phyloP scores from a whole-genome alignment of 2,329 filamentous ascomycete genomes.

The Ceratocystis papillata region DNA sequence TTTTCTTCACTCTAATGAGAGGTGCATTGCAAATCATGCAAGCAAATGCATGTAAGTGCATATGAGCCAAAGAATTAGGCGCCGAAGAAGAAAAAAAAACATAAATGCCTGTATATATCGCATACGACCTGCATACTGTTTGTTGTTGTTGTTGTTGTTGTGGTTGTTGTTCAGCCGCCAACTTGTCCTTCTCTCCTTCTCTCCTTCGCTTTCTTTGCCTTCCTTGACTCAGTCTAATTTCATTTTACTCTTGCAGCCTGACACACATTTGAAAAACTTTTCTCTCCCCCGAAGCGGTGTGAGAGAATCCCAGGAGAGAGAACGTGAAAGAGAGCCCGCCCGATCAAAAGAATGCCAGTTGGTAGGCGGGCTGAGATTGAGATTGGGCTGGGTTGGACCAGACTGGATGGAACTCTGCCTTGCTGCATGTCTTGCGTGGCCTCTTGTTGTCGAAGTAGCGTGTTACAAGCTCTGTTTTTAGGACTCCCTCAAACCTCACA shows the following conservation, averaged over 20 bases:
- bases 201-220: not conserved
- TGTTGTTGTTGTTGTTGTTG: not conserved
- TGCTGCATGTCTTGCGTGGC: not conserved
- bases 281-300: not conserved
- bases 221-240: slow-evolving; percentile 1
- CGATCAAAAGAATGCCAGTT: no score
- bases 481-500: not conserved
- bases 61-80: not conserved
- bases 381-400: no score
- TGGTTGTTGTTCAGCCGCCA: no score
- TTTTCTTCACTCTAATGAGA: not conserved
- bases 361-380: no score
- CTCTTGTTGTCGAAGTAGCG: not conserved
- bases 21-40: not conserved
- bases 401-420: no score
- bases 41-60: not conserved
- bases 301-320: no score
- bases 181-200: not conserved
- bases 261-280: not conserved
- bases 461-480: not conserved
- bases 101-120: not conserved
- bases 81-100: not conserved
- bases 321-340: no score
- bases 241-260: not conserved
- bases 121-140: not conserved